These are phyloP conservation scores for Gonium pectorale DNA, from an alignment of 139 green algal genomes.

Conservation along the genomic window DNA sequence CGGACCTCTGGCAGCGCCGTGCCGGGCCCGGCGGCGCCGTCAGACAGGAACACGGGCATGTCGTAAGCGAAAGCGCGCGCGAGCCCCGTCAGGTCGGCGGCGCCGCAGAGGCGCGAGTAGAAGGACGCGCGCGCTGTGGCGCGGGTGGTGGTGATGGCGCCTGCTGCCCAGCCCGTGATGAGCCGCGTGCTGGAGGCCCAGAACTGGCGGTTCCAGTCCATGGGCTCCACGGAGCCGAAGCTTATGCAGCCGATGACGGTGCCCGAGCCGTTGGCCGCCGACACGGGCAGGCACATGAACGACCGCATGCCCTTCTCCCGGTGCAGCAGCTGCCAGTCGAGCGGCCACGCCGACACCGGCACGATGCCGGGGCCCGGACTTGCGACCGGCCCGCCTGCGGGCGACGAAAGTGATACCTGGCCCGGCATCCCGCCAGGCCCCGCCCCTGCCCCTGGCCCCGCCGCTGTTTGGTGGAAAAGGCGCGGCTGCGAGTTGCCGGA, in stretches of 20 bases:
- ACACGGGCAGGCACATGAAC: constrained; percentile 33
- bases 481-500: not conserved
- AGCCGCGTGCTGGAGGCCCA: constrained; percentile 40
- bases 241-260: constrained; percentile 49
- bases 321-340: constrained; percentile 37
- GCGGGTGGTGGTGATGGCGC: constrained; percentile 49
- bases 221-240: constrained; percentile 23
- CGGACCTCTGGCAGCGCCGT: constrained; percentile 48
- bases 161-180: constrained; percentile 56
- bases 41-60: constrained; percentile 47
- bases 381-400: not conserved
- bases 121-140: constrained; percentile 46
- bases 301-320: constrained; percentile 38
- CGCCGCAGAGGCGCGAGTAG: constrained; percentile 43
- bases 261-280: constrained; percentile 41
- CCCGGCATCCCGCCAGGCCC: not conserved
- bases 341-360: constrained; percentile 12
- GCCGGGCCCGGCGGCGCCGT: constrained; percentile 35
- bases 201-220: constrained; percentile 53
- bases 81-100: constrained; percentile 29
- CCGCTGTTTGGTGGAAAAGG: no score
- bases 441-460: not conserved
- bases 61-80: constrained; percentile 48
- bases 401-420: no score
- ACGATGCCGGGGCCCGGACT: not conserved